phyloP scores from a whole-genome alignment of 768 basidiomycete species.

The Clitopilus hobsonii region DNA sequence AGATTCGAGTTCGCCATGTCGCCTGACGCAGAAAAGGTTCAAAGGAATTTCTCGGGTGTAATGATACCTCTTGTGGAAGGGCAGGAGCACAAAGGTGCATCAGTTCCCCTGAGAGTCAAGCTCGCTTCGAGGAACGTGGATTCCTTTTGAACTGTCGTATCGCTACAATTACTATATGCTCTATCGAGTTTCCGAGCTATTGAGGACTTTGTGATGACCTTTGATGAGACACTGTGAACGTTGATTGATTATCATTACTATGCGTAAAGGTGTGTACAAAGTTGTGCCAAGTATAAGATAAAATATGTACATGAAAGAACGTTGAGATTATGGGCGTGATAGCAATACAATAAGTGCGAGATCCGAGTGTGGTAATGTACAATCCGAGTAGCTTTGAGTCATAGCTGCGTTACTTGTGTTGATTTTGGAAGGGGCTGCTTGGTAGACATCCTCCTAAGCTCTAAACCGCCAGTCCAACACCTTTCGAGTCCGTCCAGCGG shows the following conservation, averaged over 20 bases:
- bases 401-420: too few relatives aligned
- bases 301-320: not conserved
- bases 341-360: constrained; percentile 1
- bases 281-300: too few relatives aligned
- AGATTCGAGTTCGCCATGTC: constrained; percentile 52
- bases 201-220: too few relatives aligned
- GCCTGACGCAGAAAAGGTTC: constrained; percentile 25
- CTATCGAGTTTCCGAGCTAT: too few relatives aligned
- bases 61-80: not conserved
- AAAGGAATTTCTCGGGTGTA: not conserved
- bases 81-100: not conserved
- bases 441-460: too few relatives aligned
- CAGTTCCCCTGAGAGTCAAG: not conserved
- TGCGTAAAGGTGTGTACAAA: too few relatives aligned
- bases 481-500: constrained; percentile 23
- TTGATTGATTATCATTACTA: too few relatives aligned
- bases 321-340: not conserved
- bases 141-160: not conserved
- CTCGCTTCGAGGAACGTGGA: not conserved
- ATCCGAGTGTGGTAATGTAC: constrained; percentile 2
- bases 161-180: not conserved
- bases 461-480: constrained; percentile 19
- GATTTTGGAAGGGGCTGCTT: too few relatives aligned
- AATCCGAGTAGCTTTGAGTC: too few relatives aligned
- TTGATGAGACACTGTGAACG: too few relatives aligned